phyloP scores from a whole-genome alignment of 352 stramenopile genomes.

The Globisporangium orthogonon region DNA sequence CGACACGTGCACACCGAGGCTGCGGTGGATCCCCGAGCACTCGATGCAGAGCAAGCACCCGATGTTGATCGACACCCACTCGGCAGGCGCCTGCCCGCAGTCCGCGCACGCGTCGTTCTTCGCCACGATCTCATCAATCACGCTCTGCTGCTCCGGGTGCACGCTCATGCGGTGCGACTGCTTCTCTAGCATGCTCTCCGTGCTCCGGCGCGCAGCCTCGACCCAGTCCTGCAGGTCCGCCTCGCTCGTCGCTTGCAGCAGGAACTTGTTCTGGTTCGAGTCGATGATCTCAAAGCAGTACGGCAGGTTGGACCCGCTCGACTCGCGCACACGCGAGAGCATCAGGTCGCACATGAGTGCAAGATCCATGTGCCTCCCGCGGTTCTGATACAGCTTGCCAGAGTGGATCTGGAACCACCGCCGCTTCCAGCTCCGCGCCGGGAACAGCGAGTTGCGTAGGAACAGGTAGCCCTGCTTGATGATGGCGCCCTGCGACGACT shows the following conservation, averaged over 20 bases:
- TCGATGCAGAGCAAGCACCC: constrained; percentile 96
- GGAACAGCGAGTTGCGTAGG: constrained; percentile 80
- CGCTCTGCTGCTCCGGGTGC: constrained; percentile 71
- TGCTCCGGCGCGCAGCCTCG: constrained; percentile 71
- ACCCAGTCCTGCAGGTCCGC: constrained; percentile 78
- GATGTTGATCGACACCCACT: constrained; percentile 97
- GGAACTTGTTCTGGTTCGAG: constrained; percentile 64
- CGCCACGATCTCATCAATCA: constrained; percentile 54
- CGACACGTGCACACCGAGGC: constrained; percentile 94
- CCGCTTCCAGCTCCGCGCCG: constrained; percentile 77
- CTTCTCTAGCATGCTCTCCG: constrained; percentile 76
- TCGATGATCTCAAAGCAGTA: constrained; percentile 85
- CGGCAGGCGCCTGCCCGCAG: constrained; percentile 69
- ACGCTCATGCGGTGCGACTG: constrained; percentile 76
- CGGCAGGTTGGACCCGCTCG: constrained; percentile 39
- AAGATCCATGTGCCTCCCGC: constrained; percentile 72
- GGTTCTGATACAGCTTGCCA: constrained; percentile 79
- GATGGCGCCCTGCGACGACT: constrained; percentile 24
- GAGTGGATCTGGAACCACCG: constrained; percentile 86
- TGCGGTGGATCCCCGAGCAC: constrained; percentile 95
- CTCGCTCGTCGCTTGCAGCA: constrained; percentile 72
- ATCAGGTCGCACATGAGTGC: constrained; percentile 78
- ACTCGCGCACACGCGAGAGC: constrained; percentile 69
- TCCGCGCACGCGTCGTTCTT: constrained; percentile 64
- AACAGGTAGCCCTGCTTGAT: constrained; percentile 84